Conservation (phyloP, 306 rosid genomes). For the Cucurbita ficifolia region DNA sequence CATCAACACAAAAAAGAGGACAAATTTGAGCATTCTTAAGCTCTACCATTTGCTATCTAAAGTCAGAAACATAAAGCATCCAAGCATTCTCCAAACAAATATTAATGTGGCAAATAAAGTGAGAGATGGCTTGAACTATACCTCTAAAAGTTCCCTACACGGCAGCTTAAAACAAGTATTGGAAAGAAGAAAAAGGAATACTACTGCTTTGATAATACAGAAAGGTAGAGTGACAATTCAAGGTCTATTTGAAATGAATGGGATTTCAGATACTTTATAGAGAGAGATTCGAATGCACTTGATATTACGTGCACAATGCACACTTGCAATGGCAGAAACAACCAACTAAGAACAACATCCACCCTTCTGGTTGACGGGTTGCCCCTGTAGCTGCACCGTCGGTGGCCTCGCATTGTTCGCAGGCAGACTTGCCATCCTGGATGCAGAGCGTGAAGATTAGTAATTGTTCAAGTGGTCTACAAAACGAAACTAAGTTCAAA, state of each 20-base stretch:
- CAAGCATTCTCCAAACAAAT: neutral
- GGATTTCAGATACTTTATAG: neutral
- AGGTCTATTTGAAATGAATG: neutral
- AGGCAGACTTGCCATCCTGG: slow-evolving; percentile 53
- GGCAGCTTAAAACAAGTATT: neutral
- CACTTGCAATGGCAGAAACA: neutral
- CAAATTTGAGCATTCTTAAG: neutral
- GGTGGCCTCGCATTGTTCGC: slow-evolving; percentile 35
- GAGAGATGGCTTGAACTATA: neutral
- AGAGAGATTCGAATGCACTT: slow-evolving; percentile 3
- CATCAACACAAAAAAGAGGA: neutral
- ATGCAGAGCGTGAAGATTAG: neutral
- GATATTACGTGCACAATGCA: slow-evolving; percentile 1
- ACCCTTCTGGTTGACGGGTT: slow-evolving; percentile 44
- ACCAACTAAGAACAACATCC: slow-evolving; percentile 41
- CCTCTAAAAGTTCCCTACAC: neutral
- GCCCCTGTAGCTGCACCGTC: slow-evolving; percentile 41
- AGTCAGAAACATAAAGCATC: neutral
- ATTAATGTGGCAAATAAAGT: neutral
- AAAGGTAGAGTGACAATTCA: neutral
- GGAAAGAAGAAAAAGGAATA: neutral
- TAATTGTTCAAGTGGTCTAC: neutral
- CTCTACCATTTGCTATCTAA: neutral
- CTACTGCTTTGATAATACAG: neutral
- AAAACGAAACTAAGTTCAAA: neutral